Evolutionary conservation across 345 rosid genomes (phyloP).

Genomic region (Citrus glauca): DNA sequence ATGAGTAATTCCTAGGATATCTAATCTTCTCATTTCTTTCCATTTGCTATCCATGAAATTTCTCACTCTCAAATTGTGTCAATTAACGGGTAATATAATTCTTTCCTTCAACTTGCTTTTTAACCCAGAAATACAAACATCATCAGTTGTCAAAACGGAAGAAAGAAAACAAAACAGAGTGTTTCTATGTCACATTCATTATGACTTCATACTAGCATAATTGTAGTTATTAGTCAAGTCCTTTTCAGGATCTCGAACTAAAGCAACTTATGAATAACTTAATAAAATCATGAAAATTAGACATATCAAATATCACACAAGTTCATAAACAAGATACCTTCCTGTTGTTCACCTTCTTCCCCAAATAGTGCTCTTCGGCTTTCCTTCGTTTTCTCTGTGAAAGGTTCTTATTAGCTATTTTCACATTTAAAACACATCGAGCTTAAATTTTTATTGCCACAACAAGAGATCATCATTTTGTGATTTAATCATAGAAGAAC

Average conservation of each 20-base stretch:
- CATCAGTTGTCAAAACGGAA: not conserved
- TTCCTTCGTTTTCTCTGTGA: slow-evolving; percentile 86
- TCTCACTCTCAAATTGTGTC: not conserved
- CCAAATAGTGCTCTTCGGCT: slow-evolving; percentile 57
- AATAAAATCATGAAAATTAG: not conserved
- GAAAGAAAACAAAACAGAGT: not conserved
- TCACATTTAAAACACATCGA: not conserved
- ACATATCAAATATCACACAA: not conserved
- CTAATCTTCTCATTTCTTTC: not conserved
- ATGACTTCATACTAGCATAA: not conserved
- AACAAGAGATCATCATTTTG: not conserved
- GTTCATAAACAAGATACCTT: slow-evolving; percentile 48
- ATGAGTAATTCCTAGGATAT: not conserved
- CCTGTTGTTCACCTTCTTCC: slow-evolving; percentile 52
- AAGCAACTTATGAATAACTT: not conserved
- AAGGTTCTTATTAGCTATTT: slow-evolving; percentile 18
- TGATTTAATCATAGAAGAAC: not conserved
- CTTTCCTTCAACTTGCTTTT: not conserved
- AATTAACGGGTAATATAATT: not conserved
- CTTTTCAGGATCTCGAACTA: not conserved
- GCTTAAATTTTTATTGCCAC: not conserved
- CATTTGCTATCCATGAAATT: not conserved
- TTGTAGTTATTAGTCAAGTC: not conserved
- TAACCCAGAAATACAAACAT: not conserved
- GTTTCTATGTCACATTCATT: not conserved